Percentiles rank a stretch among this genome's conserved stretches.
phyloP scores from a whole-genome alignment of 2,329 filamentous ascomycete genomes.

The Ilyonectria destructans region DNA sequence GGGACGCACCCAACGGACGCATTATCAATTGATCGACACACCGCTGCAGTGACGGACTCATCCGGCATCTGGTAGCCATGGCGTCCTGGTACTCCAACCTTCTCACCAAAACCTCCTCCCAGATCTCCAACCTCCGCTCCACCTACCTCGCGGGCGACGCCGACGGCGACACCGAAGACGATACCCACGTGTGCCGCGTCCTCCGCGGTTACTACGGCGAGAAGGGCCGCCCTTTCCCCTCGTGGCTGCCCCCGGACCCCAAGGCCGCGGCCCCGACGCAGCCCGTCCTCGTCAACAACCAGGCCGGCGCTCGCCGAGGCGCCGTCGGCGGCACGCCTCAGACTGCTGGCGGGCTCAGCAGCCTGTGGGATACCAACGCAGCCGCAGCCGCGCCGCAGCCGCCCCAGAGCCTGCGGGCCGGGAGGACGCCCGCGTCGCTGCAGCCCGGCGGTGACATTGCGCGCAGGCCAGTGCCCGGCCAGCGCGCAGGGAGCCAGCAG shows the following conservation, averaged over 20 bases:
- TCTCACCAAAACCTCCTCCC: conserved; percentile 76
- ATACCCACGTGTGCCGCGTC: conserved; percentile 94
- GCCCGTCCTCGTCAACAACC: conserved; percentile 68
- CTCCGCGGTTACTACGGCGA: conserved; percentile 94
- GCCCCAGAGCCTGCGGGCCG: conserved; percentile 63
- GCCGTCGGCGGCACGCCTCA: conserved; percentile 56
- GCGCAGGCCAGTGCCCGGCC: conserved; percentile 50
- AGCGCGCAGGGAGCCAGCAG: conserved; percentile 79
- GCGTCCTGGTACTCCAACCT: conserved; percentile 87
- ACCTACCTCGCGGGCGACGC: conserved; percentile 78
- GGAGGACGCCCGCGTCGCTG: conserved; percentile 54
- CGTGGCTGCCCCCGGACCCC: conserved; percentile 93
- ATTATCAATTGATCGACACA: not conserved
- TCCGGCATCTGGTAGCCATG: conserved; percentile 64
- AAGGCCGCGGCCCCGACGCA: conserved; percentile 73
- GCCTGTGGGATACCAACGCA: conserved; percentile 70
- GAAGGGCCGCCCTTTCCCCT: conserved; percentile 85
- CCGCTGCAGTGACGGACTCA: not conserved
- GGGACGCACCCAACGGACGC: not conserved
- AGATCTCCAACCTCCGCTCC: conserved; percentile 77
- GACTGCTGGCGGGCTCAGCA: conserved; percentile 63
- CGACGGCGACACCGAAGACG: conserved; percentile 86
- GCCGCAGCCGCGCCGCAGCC: conserved; percentile 51
- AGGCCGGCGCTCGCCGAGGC: conserved; percentile 71
- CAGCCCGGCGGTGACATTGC: conserved; percentile 53